A percentile compares a stretch with the other conserved stretches of the same genome.
Evolutionary conservation across 1,284 basidiomycete genomes (phyloP).

Genomic region (Ustilago cynodontis): DNA sequence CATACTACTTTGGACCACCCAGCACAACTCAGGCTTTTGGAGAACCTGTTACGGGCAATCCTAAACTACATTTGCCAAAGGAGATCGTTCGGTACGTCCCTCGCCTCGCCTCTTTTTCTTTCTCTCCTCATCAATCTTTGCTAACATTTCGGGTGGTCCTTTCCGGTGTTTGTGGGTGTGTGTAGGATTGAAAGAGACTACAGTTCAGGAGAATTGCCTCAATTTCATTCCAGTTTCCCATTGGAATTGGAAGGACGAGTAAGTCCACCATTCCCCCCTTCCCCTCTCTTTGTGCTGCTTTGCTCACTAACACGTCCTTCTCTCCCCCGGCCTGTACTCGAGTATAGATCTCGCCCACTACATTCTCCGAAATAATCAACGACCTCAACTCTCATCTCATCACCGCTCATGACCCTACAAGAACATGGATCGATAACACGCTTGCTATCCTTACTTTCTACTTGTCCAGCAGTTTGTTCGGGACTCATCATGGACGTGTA

Average conservation of each 20-base stretch:
- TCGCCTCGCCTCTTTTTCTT: background rate
- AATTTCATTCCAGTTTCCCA: conserved; percentile 82
- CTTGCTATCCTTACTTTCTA: conserved; percentile 54
- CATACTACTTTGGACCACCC: conserved; percentile 61
- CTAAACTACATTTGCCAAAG: conserved; percentile 84
- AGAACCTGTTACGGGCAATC: conserved; percentile 80
- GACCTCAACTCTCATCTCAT: conserved; percentile 58
- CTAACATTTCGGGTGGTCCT: background rate
- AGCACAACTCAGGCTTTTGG: conserved; percentile 77
- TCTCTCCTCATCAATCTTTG: background rate
- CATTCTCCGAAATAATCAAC: conserved; percentile 56
- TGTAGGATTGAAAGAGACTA: conserved; percentile 82
- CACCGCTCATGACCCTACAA: conserved; percentile 37
- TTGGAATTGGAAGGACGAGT: conserved; percentile 85
- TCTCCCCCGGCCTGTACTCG: too few relatives aligned
- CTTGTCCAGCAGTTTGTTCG: conserved; percentile 73
- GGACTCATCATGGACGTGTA: conserved; percentile 82
- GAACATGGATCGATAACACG: conserved; percentile 52
- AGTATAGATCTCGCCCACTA: conserved; percentile 45
- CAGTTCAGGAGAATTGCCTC: conserved; percentile 80
- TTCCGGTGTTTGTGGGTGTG: background rate
- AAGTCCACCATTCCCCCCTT: conserved; percentile 22
- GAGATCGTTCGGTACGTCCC: conserved; percentile 76
- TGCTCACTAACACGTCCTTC: background rate
- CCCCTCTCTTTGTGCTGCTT: background rate